These are phyloP conservation scores for Eucalyptus urophylla DNA, from an alignment of 345 rosid species.

Conservation along the genomic window DNA sequence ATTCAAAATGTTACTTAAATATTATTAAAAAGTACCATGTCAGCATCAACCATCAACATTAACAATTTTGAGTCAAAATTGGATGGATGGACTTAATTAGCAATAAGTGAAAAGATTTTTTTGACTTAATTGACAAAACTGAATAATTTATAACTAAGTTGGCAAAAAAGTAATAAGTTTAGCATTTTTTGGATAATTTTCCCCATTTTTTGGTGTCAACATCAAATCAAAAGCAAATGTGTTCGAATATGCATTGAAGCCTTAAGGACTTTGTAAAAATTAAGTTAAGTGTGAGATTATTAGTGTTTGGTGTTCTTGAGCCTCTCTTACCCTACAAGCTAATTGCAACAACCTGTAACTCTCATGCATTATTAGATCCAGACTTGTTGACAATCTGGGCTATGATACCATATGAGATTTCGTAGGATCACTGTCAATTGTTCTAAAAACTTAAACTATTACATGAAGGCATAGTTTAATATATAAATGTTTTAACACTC, in stretches of 20 bases:
- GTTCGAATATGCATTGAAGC: not conserved
- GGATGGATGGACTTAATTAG: fast-evolving
- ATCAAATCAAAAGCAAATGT: not conserved
- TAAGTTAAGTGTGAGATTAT: not conserved
- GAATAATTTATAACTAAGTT: fast-evolving
- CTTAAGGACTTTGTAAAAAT: not conserved
- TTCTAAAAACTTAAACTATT: no score
- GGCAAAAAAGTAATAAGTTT: fast-evolving
- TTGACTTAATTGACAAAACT: no score
- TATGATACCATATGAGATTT: no score
- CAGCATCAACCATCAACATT: fast-evolving
- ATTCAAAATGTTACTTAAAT: no score
- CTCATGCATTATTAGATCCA: no score
- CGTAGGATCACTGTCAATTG: fast-evolving
- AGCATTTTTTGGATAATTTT: fast-evolving
- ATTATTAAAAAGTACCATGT: no score
- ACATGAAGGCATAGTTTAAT: not conserved
- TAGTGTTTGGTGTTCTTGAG: not conserved
- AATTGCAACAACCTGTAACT: not conserved
- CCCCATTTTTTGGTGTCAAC: not conserved
- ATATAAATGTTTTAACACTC: not conserved
- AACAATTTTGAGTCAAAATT: no score
- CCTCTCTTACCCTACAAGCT: not conserved
- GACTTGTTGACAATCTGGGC: fast-evolving
- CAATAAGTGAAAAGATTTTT: no score